phyloP scores from a whole-genome alignment of 192 early-diverging fungal species.

The Linnemannia schmuckeri region DNA sequence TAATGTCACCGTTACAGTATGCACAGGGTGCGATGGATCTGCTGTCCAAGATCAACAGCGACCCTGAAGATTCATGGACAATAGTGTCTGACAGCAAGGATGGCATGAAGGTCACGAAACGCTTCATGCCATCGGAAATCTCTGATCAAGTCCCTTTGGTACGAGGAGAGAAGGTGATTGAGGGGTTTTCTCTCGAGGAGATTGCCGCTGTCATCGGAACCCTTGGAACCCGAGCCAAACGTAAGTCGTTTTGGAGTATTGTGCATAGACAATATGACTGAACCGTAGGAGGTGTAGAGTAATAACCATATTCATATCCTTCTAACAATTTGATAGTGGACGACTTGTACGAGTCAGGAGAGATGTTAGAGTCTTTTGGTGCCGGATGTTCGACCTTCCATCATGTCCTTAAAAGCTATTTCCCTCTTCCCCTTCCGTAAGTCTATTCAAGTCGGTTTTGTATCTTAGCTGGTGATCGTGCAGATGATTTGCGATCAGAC shows the following conservation, averaged over 20 bases:
- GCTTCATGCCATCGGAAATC: slow-evolving; percentile 54
- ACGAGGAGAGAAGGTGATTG: slow-evolving; percentile 66
- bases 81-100: slow-evolving; percentile 58
- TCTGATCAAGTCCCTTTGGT: slow-evolving; percentile 60
- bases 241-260: slow-evolving; percentile 17
- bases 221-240: slow-evolving; percentile 49
- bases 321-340: slow-evolving; percentile 33
- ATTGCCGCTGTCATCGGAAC: slow-evolving; percentile 61
- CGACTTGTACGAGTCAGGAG: slow-evolving; percentile 50
- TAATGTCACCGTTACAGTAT: slow-evolving; percentile 24
- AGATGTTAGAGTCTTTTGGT: slow-evolving; percentile 52
- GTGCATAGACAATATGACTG: background rate
- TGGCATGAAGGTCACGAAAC: slow-evolving; percentile 58
- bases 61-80: slow-evolving; percentile 60
- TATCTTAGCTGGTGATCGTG: too few species aligned
- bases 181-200: slow-evolving; percentile 65
- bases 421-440: slow-evolving; percentile 64
- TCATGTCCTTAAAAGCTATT: slow-evolving; percentile 59
- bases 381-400: slow-evolving; percentile 58
- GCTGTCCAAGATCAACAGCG: slow-evolving; percentile 49
- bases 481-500: too few species aligned
- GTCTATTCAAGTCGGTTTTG: background rate
- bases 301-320: background rate
- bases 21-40: slow-evolving; percentile 42
- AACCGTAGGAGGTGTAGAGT: too few species aligned